Evolutionary conservation across 441 rosid genomes (phyloP).

Genomic region (Gossypium gossypioides): DNA sequence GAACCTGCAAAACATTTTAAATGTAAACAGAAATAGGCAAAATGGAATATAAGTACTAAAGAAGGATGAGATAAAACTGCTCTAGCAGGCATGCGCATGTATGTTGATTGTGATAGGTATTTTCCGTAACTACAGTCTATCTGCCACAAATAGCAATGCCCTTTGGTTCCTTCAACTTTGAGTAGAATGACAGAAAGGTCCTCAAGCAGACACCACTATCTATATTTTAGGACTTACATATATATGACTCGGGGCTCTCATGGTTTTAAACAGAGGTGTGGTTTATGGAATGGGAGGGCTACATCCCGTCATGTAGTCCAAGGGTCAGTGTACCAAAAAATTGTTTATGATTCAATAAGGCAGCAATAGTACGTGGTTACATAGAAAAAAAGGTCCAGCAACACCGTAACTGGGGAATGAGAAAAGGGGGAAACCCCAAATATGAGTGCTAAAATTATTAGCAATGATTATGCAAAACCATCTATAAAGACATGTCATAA

Average conservation of each 20-base stretch:
- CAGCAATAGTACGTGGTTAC: not conserved
- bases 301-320: not conserved
- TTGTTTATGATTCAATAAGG: not conserved
- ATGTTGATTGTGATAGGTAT: not conserved
- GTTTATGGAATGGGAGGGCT: not conserved
- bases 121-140: not conserved
- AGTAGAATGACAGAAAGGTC: not conserved
- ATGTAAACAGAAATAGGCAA: not conserved
- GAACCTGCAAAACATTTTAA: conserved; percentile 47
- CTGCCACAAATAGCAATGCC: not conserved
- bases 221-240: not conserved
- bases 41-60: not conserved
- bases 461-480: not conserved
- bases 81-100: not conserved
- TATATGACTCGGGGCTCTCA: not conserved
- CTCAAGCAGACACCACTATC: not conserved
- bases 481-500: not conserved
- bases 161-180: not conserved
- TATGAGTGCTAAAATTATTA: not conserved
- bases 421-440: not conserved
- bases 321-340: not conserved
- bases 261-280: not conserved
- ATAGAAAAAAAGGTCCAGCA: not conserved
- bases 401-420: not conserved
- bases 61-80: not conserved